phyloP scores from a whole-genome alignment of 2,329 filamentous ascomycete genomes.

The Aspergillus piperis region DNA sequence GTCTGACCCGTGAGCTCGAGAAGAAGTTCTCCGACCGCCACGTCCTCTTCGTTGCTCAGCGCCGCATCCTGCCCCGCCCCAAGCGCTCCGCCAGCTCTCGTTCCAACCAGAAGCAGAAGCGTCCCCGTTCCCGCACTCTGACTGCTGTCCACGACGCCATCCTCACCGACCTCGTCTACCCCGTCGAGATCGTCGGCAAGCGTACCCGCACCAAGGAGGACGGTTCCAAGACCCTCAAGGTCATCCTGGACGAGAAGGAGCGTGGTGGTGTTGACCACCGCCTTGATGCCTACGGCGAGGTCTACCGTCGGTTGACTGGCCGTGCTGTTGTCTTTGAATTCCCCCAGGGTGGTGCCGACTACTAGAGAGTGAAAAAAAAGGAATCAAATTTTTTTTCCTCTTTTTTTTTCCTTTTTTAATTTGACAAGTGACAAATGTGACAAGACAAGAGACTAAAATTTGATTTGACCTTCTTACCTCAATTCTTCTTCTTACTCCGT shows the following conservation, averaged over 20 bases:
- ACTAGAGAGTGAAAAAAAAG: conserved; percentile 58
- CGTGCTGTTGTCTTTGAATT: conserved; percentile 98
- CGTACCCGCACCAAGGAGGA: conserved; percentile 98
- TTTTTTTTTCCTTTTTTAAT: conserved; percentile 12
- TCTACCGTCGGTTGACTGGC: conserved; percentile 97
- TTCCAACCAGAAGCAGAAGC: conserved; percentile 98
- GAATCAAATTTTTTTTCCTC: conserved; percentile 23
- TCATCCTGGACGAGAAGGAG: conserved; percentile 99
- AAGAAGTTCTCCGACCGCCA: conserved; percentile 99
- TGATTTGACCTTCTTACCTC: not conserved
- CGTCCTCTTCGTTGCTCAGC: conserved; percentile 97
- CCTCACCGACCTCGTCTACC: conserved; percentile 97
- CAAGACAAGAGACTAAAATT: not conserved
- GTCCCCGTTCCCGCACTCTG: conserved; percentile 93
- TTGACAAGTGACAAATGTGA: not conserved
- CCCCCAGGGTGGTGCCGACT: conserved; percentile 82
- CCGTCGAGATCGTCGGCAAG: conserved; percentile 99
- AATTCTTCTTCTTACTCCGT: not conserved
- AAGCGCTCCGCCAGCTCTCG: conserved; percentile 97
- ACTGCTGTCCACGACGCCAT: conserved; percentile 99
- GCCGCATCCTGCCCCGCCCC: conserved; percentile 97
- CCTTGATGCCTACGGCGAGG: conserved; percentile 99
- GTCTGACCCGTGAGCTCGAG: conserved; percentile 99
- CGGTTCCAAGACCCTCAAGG: conserved; percentile 97
- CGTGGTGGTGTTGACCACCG: conserved; percentile 98